phyloP scores from a whole-genome alignment of 805 yeast species.

The Zygosaccharomyces kombuchaensis region DNA sequence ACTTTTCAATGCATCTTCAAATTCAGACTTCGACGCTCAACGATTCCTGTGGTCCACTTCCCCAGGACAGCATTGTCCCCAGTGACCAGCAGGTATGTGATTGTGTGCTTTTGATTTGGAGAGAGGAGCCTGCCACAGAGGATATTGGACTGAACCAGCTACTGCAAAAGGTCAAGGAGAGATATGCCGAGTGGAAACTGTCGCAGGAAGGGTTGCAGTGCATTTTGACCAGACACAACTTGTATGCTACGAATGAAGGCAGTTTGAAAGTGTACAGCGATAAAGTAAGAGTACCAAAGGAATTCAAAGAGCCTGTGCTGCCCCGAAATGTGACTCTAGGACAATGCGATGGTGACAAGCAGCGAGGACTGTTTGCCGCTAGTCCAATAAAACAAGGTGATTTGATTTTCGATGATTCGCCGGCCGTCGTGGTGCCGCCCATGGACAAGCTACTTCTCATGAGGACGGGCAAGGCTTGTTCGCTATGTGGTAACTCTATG shows the following conservation, averaged over 20 bases:
- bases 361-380: slow-evolving; percentile 45
- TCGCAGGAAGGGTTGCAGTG: slow-evolving; percentile 54
- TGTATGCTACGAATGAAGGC: slow-evolving; percentile 41
- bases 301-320: background rate
- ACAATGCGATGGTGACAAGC: slow-evolving; percentile 7
- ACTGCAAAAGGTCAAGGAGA: slow-evolving; percentile 44
- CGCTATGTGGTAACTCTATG: slow-evolving; percentile 62
- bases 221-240: slow-evolving; percentile 52
- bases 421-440: slow-evolving; percentile 62
- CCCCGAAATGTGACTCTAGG: slow-evolving; percentile 9
- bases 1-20: slow-evolving; percentile 21
- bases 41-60: slow-evolving; percentile 13
- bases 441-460: slow-evolving; percentile 59
- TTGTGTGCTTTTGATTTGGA: slow-evolving; percentile 63
- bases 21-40: slow-evolving; percentile 28
- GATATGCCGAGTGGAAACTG: slow-evolving; percentile 59
- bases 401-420: slow-evolving; percentile 56
- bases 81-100: slow-evolving; percentile 55
- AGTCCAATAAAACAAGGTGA: slow-evolving; percentile 45
- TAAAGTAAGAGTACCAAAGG: slow-evolving; percentile 42
- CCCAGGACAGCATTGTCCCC: slow-evolving; percentile 39
- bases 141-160: slow-evolving; percentile 52
- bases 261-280: slow-evolving; percentile 49
- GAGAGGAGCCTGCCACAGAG: slow-evolving; percentile 59
- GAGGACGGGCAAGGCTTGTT: slow-evolving; percentile 61